These are phyloP conservation scores for Dothideomycetidae sp. DNA, from an alignment of 2,329 filamentous ascomycete genomes.

Conservation along the genomic window DNA sequence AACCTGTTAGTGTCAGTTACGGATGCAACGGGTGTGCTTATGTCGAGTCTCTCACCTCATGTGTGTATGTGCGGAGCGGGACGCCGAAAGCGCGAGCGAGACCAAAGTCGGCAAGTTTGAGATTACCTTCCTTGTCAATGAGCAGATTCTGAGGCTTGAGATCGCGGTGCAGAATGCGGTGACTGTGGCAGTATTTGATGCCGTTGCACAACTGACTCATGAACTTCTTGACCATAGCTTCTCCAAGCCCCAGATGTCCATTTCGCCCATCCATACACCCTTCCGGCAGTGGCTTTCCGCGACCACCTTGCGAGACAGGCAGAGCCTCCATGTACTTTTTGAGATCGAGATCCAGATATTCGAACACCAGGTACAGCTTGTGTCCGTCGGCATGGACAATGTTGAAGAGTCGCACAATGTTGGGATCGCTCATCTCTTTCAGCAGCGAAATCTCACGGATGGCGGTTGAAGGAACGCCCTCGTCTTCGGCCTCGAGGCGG, in stretches of 20 bases:
- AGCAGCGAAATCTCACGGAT: slow-evolving; percentile 89
- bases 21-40: background rate
- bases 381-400: slow-evolving; percentile 91
- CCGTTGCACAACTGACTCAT: slow-evolving; percentile 82
- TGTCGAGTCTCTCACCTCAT: slow-evolving; percentile 46
- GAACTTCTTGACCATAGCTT: slow-evolving; percentile 78
- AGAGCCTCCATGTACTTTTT: slow-evolving; percentile 96
- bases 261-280: slow-evolving; percentile 46
- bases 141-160: slow-evolving; percentile 93
- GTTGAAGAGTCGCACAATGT: slow-evolving; percentile 77
- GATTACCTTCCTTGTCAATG: slow-evolving; percentile 77
- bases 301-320: slow-evolving; percentile 68
- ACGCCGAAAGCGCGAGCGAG: slow-evolving; percentile 87
- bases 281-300: slow-evolving; percentile 72
- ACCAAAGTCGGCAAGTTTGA: slow-evolving; percentile 92
- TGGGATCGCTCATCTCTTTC: slow-evolving; percentile 87
- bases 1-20: slow-evolving; percentile 36
- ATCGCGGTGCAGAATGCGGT: slow-evolving; percentile 87
- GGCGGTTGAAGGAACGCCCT: slow-evolving; percentile 81
- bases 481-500: slow-evolving; percentile 85
- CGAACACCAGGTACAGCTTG: slow-evolving; percentile 86
- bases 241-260: slow-evolving; percentile 55
- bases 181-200: slow-evolving; percentile 96
- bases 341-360: slow-evolving; percentile 80
- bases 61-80: slow-evolving; percentile 78